Evolutionary conservation across 768 basidiomycete genomes (phyloP), one percentile per base, ranked within the genome.

Genomic region (Tremella fuciformis): DNA sequence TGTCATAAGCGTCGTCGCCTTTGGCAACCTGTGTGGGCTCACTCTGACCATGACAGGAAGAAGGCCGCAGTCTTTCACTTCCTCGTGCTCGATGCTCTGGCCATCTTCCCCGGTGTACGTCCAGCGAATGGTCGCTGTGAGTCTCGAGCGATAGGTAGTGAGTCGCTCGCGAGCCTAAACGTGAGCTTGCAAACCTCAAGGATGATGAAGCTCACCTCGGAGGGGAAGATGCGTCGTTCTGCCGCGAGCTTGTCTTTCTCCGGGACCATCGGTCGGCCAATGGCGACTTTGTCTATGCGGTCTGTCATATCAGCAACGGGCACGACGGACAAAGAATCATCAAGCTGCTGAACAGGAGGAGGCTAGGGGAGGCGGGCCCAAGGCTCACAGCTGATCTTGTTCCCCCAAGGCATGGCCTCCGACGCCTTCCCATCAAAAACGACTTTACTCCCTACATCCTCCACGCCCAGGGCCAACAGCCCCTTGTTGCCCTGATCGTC

Each of bases 1-100:
- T 34, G 29, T 6, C 4, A 89, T 96, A 63, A 9, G 50, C 19
- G n/a, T n/a, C n/a, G n/a, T n/a, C n/a, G n/a, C n/a, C n/a, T n/a
- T n/a, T n/a, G n/a, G n/a, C n/a, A n/a, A n/a, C n/a, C n/a, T n/a
- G n/a, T n/a, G n/a, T n/a, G n/a, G n/a, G n/a, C 29, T 34, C 29
- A 34, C 29, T 18, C 91, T 85, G 78, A 96, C 87, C 96, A 99
- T 98, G 78, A 99, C 87, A 2, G 96, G 96, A 15, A 97, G 80
- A 34, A 90, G 81, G 57, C 96, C 96, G 74, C 93, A 92, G 57
- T 98, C 94, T 67, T 87, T 79, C 51, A 79, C 86, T 40, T 86
- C 83, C 60, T 83, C 82, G 65, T 85, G 84, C 53, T 87, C 83
- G 11, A 44, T 60, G 8, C 81, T 80, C 50, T 86, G 84, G n/a